Base-by-base conservation (phyloP, 306 rosid genomes). In the Cicer yamashitae region DNA sequence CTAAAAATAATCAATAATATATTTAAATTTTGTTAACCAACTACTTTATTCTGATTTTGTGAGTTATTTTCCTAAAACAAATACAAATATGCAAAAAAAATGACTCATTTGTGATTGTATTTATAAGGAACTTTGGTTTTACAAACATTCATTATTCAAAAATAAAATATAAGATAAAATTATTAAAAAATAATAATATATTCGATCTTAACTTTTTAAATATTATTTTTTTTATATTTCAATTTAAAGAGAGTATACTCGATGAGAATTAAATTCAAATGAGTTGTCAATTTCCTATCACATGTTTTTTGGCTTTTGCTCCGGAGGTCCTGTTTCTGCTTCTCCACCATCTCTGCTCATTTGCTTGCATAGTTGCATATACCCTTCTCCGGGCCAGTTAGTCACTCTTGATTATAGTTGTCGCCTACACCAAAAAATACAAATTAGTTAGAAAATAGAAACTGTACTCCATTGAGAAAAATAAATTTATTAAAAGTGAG, bases 401-500 rank as follows among this genome's bases (percentile, higher is more conserved):
- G 20, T 54, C 51, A 11, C 80, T n/a, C n/a, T 57, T 64, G 11
- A 30, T 30, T 30, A 30, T 56, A 71, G 85, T 58, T 71, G 60
- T 15, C 0, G 13, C 79, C 85, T 82, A 9, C 82, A 65, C 79
- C 38, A 25, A 7, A 77, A 63, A 47, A 71, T 73, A 75, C 73
- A 68, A 57, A 61, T 7, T 60, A 34, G 61, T 30, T 30, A 3
- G 34, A 30, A 30, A 30, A 30, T 30, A 30, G 4, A 30, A 30
- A 30, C 34, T 30, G 34, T 30, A 30, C 34, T 30, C 34, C 34
- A 3, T 30, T 30, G 0, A 30, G 34, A 30, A 30, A 30, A 3
- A 30, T 30, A 30, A 30, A 30, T 30, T 30, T 30, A 30, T 30
- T 30, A 30, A 0, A 30, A 30, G 30, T 30, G 34, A 30, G 34